A percentile compares a stretch with the other conserved stretches of the same genome.
Evolutionary conservation across 2,329 filamentous ascomycete genomes (phyloP).

Genomic region (Ophiostoma angusticollis): DNA sequence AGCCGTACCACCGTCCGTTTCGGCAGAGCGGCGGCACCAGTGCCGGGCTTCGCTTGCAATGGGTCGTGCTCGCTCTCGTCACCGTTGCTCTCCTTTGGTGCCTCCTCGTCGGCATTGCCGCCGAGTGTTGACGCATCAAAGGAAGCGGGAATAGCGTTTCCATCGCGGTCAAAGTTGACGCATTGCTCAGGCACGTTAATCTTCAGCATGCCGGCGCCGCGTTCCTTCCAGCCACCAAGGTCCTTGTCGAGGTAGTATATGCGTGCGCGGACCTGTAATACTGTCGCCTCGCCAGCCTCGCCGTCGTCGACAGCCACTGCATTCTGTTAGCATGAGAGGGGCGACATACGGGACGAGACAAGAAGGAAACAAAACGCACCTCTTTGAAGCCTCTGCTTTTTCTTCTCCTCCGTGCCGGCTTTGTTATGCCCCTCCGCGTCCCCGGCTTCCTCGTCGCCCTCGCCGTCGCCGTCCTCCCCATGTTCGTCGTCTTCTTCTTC

Average conservation of each 20-base stretch:
- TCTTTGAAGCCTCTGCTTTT: constrained; percentile 54
- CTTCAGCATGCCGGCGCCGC: constrained; percentile 72
- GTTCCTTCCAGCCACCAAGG: constrained; percentile 72
- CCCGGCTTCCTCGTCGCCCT: constrained; percentile 28
- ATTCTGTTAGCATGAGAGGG: constrained; percentile 16
- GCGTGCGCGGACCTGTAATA: constrained; percentile 53
- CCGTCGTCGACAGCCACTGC: constrained; percentile 67
- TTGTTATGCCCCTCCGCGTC: constrained; percentile 19
- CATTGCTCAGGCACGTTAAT: constrained; percentile 58
- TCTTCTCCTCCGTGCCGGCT: constrained; percentile 40
- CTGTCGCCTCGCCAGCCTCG: constrained; percentile 66
- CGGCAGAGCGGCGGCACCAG: constrained; percentile 1
- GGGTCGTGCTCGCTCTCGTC: constrained; percentile 11
- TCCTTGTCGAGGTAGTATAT: constrained; percentile 66
- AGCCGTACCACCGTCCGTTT: constrained; percentile 51
- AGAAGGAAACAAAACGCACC: constrained; percentile 36
- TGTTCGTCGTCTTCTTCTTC: constrained; percentile 33
- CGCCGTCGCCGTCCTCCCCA: constrained; percentile 30
- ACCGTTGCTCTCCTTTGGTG: constrained; percentile 15
- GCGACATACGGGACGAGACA: neutral
- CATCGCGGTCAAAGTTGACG: constrained; percentile 37
- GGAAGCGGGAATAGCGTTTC: constrained; percentile 13
- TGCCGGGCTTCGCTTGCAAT: constrained; percentile 3
- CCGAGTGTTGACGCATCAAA: constrained; percentile 14
- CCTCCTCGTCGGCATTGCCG: constrained; percentile 17